Evolutionary conservation across 371 early-diverging fungal genomes (phyloP).

Genomic region (Mucor plumbeus): DNA sequence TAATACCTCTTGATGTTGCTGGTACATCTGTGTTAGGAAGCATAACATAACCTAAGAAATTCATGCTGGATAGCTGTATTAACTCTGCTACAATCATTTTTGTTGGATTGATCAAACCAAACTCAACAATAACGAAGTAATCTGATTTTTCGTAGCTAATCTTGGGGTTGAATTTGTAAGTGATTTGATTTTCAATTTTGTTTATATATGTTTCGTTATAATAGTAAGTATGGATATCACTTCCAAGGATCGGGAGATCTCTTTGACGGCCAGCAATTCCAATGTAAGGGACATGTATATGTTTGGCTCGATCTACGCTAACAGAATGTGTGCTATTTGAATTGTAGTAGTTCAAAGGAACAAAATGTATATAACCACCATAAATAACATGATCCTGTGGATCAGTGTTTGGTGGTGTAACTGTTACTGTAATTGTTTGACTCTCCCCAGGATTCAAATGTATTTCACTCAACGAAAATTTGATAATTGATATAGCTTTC

Average conservation of each 20-base stretch:
- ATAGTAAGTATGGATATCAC: background rate
- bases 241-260: conserved; percentile 27
- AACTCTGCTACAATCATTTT: background rate
- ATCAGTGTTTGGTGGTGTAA: conserved; percentile 42
- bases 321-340: conserved; percentile 3
- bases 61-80: background rate
- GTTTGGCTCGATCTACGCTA: no score
- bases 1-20: background rate
- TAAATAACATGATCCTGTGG: conserved; percentile 32
- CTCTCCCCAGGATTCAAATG: conserved; percentile 61
- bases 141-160: background rate
- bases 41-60: background rate
- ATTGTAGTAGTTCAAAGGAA: background rate
- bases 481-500: conserved; percentile 55
- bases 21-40: background rate
- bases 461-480: conserved; percentile 68
- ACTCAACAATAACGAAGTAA: background rate
- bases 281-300: conserved; percentile 52
- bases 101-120: background rate
- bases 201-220: background rate
- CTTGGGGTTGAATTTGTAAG: background rate
- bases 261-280: conserved; percentile 52
- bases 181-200: background rate
- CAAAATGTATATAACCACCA: conserved; percentile 37
- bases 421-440: conserved; percentile 38